These are phyloP conservation scores for Pseudopithomyces chartarum DNA, from an alignment of 2,329 filamentous ascomycete species.

Conservation along the genomic window DNA sequence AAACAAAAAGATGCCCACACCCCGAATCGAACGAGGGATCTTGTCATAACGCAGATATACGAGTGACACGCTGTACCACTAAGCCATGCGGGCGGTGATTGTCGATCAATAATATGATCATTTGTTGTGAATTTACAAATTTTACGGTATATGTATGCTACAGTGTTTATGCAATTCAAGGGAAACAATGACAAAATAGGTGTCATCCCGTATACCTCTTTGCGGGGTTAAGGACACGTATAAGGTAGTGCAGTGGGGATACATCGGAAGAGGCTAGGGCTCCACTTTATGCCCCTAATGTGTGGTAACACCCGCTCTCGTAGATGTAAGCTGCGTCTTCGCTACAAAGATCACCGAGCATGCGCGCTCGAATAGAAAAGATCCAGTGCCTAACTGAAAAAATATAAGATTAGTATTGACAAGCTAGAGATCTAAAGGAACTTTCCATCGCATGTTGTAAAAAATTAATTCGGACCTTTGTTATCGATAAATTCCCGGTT, in stretches of 20 bases:
- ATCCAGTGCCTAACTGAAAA: no score
- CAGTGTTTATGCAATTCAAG: not conserved
- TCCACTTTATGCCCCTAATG: not conserved
- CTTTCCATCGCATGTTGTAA: no score
- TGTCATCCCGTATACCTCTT: not conserved
- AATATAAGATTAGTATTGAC: no score
- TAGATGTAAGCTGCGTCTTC: no score
- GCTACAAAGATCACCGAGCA: no score
- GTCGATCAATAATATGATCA: not conserved
- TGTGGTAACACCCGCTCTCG: no score
- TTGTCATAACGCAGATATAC: constrained; percentile 2
- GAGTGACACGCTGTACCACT: constrained; percentile 9
- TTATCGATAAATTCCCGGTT: constrained; percentile 1
- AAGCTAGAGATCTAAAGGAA: no score
- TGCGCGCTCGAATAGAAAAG: no score
- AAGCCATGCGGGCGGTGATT: constrained; percentile 1
- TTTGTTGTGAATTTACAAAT: not conserved
- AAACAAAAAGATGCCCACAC: constrained; percentile 2
- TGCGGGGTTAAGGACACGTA: not conserved
- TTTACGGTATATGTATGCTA: not conserved
- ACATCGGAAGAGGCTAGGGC: not conserved
- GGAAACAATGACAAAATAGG: not conserved
- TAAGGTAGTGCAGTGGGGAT: not conserved
- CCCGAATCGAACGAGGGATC: constrained; percentile 7
- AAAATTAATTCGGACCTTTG: no score